These are phyloP conservation scores for Cercospora sojina DNA, from an alignment of 2,329 filamentous ascomycete species.

Conservation along the genomic window DNA sequence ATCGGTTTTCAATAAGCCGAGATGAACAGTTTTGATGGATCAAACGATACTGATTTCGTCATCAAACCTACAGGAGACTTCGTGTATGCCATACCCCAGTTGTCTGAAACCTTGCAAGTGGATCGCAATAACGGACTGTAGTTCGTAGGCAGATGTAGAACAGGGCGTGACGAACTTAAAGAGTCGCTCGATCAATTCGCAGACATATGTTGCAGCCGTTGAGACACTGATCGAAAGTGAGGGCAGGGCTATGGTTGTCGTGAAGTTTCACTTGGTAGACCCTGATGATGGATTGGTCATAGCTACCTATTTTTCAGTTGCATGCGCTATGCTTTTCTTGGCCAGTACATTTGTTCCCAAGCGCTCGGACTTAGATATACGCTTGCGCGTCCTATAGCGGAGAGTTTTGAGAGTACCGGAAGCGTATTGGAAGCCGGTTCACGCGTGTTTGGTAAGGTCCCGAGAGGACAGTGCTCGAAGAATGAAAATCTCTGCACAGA, in stretches of 20 bases:
- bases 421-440: not conserved
- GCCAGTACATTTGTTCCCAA: not conserved
- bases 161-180: not conserved
- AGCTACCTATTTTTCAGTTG: not conserved
- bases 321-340: not conserved
- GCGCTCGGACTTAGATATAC: not conserved
- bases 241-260: not conserved
- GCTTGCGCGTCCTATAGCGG: not conserved
- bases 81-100: not conserved
- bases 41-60: not conserved
- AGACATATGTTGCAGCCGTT: not conserved
- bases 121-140: not conserved
- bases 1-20: not conserved
- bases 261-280: not conserved
- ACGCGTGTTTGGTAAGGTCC: not conserved
- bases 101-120: not conserved
- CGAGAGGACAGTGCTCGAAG: not conserved
- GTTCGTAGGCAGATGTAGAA: not conserved
- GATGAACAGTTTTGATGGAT: not conserved
- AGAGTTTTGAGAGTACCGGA: not conserved
- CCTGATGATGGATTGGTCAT: not conserved
- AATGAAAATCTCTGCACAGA: not conserved
- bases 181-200: not conserved
- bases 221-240: not conserved
- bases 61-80: conserved; percentile 3